phyloP scores from a whole-genome alignment of 345 rosid species.

The Corymbia maculata region DNA sequence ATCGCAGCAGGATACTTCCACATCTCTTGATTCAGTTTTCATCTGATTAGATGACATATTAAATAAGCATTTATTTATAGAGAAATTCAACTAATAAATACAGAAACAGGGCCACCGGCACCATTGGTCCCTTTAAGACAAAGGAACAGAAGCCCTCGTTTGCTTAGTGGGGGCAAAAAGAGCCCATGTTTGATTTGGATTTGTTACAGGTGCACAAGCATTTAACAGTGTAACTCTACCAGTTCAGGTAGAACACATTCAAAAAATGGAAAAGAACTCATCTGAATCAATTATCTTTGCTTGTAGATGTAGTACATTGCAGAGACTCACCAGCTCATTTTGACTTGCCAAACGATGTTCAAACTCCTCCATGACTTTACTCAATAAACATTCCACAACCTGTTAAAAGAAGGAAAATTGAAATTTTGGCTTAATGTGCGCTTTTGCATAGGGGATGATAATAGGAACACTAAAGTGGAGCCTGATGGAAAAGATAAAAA shows the following conservation, averaged over 20 bases:
- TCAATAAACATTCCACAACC: conserved; percentile 76
- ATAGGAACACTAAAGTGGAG: neutral
- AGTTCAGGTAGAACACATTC: neutral
- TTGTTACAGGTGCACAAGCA: neutral
- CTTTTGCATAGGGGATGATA: neutral
- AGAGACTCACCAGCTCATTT: conserved; percentile 38
- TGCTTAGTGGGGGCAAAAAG: neutral
- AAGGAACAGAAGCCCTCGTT: neutral
- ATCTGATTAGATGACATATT: conserved; percentile 16
- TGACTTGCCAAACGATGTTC: conserved; percentile 57
- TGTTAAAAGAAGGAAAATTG: conserved; percentile 4
- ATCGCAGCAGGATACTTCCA: conserved; percentile 5
- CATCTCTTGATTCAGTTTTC: conserved; percentile 24
- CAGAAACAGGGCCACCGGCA: neutral
- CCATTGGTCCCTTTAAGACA: neutral
- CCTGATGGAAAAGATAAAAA: neutral
- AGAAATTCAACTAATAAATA: neutral
- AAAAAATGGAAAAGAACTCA: neutral
- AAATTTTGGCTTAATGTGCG: neutral
- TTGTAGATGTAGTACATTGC: neutral
- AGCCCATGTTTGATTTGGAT: neutral
- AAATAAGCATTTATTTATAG: neutral
- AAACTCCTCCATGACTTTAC: conserved; percentile 74
- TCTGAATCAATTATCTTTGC: neutral
- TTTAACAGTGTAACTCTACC: neutral